Evolutionary conservation across 371 early-diverging fungal species (phyloP).

Genomic region (Mucor ambiguus): DNA sequence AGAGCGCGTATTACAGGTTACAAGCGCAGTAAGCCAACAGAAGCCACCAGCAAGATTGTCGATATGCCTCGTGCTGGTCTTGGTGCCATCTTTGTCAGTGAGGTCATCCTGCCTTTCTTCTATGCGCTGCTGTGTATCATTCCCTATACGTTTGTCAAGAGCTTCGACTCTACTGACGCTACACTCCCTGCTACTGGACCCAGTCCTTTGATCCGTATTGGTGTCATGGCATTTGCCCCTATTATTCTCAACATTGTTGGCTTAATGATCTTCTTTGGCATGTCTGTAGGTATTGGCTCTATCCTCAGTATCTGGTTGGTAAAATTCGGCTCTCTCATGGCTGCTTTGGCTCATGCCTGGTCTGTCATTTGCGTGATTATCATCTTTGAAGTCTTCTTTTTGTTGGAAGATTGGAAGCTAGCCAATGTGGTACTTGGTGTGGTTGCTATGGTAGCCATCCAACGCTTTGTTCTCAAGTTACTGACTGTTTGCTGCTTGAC

Average conservation of each 20-base stretch:
- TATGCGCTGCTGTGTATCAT: conserved; percentile 65
- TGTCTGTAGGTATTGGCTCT: conserved; percentile 74
- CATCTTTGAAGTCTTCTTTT: conserved; percentile 68
- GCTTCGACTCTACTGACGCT: conserved; percentile 40
- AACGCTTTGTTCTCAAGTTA: conserved; percentile 71
- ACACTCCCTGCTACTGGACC: conserved; percentile 44
- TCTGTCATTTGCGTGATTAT: conserved; percentile 65
- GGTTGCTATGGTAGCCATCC: conserved; percentile 66
- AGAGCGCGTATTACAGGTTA: conserved; percentile 81
- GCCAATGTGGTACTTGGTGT: conserved; percentile 68
- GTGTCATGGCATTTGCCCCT: conserved; percentile 72
- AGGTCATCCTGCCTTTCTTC: conserved; percentile 73
- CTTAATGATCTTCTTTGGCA: conserved; percentile 67
- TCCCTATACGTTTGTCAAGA: conserved; percentile 69
- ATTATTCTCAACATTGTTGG: conserved; percentile 73
- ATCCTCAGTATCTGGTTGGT: conserved; percentile 62
- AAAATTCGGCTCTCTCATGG: conserved; percentile 75
- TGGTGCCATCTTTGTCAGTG: conserved; percentile 72
- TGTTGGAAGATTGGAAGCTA: conserved; percentile 68
- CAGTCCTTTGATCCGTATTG: conserved; percentile 62
- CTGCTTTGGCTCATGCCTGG: conserved; percentile 69
- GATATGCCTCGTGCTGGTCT: conserved; percentile 72
- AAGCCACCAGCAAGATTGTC: conserved; percentile 43
- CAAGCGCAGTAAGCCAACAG: conserved; percentile 54
- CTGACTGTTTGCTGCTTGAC: conserved; percentile 74